These are phyloP conservation scores for Trichosanthes cucumerina DNA, from an alignment of 306 rosid genomes.

Conservation along the genomic window DNA sequence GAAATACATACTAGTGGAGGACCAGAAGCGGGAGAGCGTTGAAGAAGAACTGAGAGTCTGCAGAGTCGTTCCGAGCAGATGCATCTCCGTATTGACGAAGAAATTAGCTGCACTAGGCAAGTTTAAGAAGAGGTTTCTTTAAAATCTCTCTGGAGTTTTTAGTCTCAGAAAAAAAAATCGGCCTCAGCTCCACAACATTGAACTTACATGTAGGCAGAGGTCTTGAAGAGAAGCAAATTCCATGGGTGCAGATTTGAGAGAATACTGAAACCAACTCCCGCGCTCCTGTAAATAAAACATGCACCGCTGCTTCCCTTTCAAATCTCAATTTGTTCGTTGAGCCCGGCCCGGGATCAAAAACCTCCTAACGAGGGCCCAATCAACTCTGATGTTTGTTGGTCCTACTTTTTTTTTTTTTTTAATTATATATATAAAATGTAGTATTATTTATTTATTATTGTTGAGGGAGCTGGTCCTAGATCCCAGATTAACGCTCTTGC, in stretches of 20 bases:
- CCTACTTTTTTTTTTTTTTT: background rate
- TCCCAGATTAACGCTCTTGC: background rate
- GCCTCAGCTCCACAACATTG: background rate
- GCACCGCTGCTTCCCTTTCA: background rate
- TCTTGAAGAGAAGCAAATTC: conserved; percentile 19
- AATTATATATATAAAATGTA: no score
- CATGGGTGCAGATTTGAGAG: conserved; percentile 17
- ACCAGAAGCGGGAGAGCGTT: conserved; percentile 34
- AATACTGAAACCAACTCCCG: conserved; percentile 10
- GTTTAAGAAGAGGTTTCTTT: background rate
- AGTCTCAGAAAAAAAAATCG: background rate
- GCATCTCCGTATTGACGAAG: conserved; percentile 70
- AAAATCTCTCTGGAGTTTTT: background rate
- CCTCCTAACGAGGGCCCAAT: background rate
- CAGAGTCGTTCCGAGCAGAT: conserved; percentile 54
- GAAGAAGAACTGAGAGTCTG: conserved; percentile 49
- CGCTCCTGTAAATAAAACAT: conserved; percentile 1
- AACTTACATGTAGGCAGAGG: conserved; percentile 33
- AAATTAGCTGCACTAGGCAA: conserved; percentile 37
- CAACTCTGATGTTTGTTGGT: background rate
- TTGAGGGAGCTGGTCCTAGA: background rate
- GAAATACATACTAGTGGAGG: conserved; percentile 38
- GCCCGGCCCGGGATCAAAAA: background rate
- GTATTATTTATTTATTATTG: no score
- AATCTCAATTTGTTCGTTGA: background rate